Evolutionary conservation across 2,329 filamentous ascomycete genomes (phyloP).

Genomic region (Teratosphaeria zuluensis): DNA sequence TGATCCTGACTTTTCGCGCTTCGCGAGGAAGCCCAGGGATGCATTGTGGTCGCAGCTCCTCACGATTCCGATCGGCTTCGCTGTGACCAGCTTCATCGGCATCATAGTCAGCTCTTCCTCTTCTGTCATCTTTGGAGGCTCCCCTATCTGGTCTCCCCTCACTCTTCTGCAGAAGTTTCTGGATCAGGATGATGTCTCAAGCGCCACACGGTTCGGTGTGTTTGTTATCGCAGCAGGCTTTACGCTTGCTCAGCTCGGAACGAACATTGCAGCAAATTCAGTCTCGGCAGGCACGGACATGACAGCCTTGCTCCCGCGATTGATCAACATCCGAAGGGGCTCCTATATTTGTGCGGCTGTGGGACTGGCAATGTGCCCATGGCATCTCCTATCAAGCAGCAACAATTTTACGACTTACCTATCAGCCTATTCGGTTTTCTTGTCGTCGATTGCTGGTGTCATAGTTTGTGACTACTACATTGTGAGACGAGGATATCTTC

Average conservation of each 20-base stretch:
- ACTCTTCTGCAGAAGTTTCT: slow-evolving; percentile 34
- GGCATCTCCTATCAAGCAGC: slow-evolving; percentile 61
- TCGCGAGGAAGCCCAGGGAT: slow-evolving; percentile 64
- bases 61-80: slow-evolving; percentile 40
- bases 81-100: slow-evolving; percentile 61
- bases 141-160: slow-evolving; percentile 27
- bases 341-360: slow-evolving; percentile 75
- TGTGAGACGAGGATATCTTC: slow-evolving; percentile 71
- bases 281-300: slow-evolving; percentile 47
- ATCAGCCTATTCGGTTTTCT: slow-evolving; percentile 83
- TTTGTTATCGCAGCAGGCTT: slow-evolving; percentile 39
- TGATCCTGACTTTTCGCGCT: slow-evolving; percentile 77
- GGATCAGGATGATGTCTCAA: slow-evolving; percentile 26
- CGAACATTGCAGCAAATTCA: slow-evolving; percentile 46
- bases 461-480: slow-evolving; percentile 83
- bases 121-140: slow-evolving; percentile 31
- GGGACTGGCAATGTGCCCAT: slow-evolving; percentile 79
- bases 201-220: slow-evolving; percentile 42
- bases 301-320: slow-evolving; percentile 39
- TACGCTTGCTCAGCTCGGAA: slow-evolving; percentile 45
- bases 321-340: slow-evolving; percentile 63
- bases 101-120: slow-evolving; percentile 41
- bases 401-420: slow-evolving; percentile 90
- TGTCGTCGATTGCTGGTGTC: slow-evolving; percentile 89
- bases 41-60: slow-evolving; percentile 70